Percentiles rank a stretch among this genome's conserved stretches.
Evolutionary conservation across 495 filamentous ascomycete genomes (phyloP).

Genomic region (Hyaloscypha bicolor): DNA sequence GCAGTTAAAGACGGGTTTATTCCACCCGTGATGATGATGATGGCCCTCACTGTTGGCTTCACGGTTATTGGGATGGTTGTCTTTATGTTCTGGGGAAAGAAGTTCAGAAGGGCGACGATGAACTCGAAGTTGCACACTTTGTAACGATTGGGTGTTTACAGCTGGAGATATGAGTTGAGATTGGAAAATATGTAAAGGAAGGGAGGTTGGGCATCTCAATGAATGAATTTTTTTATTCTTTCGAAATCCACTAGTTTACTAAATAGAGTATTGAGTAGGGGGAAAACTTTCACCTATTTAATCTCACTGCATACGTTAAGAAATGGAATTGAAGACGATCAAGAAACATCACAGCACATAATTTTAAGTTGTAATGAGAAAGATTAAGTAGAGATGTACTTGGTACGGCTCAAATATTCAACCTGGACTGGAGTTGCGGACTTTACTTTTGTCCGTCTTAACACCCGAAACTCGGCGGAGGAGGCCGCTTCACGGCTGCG

Average conservation of each 20-base stretch:
- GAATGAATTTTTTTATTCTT: too few species aligned
- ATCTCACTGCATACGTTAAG: too few species aligned
- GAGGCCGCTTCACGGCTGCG: neutral
- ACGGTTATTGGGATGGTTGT: slow-evolving; percentile 51
- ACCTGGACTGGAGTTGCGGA: neutral
- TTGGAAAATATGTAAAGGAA: too few species aligned
- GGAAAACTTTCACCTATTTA: too few species aligned
- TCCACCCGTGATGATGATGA: slow-evolving; percentile 52
- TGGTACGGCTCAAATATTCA: too few species aligned
- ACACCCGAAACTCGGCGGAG: neutral
- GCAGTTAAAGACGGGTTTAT: slow-evolving; percentile 49
- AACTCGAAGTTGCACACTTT: slow-evolving; percentile 54
- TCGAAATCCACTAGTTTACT: too few species aligned
- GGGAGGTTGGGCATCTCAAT: too few species aligned
- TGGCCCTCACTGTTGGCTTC: slow-evolving; percentile 52
- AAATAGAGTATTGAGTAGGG: too few species aligned
- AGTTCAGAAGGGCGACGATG: slow-evolving; percentile 51
- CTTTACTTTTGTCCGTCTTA: neutral
- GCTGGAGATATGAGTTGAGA: neutral
- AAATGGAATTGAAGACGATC: too few species aligned
- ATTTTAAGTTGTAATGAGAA: too few species aligned
- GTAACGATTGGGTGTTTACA: slow-evolving; percentile 27
- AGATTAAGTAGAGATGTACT: too few species aligned
- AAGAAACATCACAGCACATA: too few species aligned
- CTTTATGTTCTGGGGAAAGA: slow-evolving; percentile 60